These are phyloP conservation scores for Raddia guianensis DNA, from an alignment of 176 grass and related monocot species.

Conservation along the genomic window DNA sequence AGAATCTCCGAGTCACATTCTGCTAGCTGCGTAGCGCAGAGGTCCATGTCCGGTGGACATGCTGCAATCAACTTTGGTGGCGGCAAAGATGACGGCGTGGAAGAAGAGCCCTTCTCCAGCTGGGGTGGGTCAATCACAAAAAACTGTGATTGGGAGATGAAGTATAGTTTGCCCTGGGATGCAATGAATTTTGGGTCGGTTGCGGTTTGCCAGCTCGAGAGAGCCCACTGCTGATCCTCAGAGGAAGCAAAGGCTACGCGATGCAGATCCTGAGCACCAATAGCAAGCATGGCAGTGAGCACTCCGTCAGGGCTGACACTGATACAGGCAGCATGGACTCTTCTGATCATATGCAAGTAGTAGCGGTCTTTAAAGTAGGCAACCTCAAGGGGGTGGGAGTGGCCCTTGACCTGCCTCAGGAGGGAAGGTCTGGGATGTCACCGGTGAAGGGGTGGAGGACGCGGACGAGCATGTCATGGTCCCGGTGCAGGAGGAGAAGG, in stretches of 20 bases:
- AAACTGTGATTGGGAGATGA: too few species aligned
- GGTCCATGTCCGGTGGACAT: too few species aligned
- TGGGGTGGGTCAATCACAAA: neutral
- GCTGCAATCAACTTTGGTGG: neutral
- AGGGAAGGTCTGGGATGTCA: too few species aligned
- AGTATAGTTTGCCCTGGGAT: conserved; percentile 10
- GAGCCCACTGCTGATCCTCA: neutral
- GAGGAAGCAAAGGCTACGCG: conserved; percentile 8
- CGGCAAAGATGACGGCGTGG: neutral
- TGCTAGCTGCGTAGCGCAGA: neutral
- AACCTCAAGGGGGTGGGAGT: too few species aligned
- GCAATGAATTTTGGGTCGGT: neutral
- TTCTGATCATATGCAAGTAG: too few species aligned
- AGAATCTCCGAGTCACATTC: neutral
- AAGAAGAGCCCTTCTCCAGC: neutral
- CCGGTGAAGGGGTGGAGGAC: too few species aligned
- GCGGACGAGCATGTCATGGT: too few species aligned
- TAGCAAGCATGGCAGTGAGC: too few species aligned
- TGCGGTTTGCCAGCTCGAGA: neutral
- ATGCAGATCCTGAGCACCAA: too few species aligned
- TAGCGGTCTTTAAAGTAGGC: too few species aligned
- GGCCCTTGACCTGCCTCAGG: too few species aligned
- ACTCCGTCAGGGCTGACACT: neutral
- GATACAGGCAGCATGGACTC: neutral
- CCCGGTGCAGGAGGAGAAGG: too few species aligned